Evolutionary conservation across 768 basidiomycete species (phyloP).

Genomic region (Hygrophoropsis aurantiaca): DNA sequence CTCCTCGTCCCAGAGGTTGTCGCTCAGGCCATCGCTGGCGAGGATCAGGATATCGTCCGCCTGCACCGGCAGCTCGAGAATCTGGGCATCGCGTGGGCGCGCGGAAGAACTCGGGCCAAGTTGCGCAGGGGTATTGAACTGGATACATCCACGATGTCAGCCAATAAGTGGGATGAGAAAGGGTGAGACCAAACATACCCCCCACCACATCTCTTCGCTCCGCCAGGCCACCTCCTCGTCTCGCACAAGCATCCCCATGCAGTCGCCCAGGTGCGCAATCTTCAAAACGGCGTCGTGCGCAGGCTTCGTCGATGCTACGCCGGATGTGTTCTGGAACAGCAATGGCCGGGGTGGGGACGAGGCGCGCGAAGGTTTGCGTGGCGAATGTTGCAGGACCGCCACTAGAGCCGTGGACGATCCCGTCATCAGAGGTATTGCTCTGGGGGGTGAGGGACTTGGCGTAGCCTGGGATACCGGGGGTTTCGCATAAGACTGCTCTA

Average conservation of each 20-base stretch:
- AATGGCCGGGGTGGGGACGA: conserved; percentile 18
- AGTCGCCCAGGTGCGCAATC: conserved; percentile 86
- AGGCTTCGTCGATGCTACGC: conserved; percentile 26
- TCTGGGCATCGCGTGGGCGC: conserved; percentile 64
- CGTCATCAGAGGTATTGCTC: conserved; percentile 43
- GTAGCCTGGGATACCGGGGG: conserved; percentile 9
- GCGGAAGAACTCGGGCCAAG: conserved; percentile 63
- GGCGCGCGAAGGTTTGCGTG: conserved; percentile 10
- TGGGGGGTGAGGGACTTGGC: conserved; percentile 20
- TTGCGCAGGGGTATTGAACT: conserved; percentile 67
- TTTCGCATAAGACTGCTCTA: conserved; percentile 2
- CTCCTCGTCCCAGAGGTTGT: conserved; percentile 89
- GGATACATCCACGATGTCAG: conserved; percentile 25
- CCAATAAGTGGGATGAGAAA: background rate
- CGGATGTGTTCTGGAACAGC: conserved; percentile 14
- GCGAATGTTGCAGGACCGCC: conserved; percentile 55
- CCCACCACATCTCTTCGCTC: conserved; percentile 93
- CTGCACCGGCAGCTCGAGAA: conserved; percentile 67
- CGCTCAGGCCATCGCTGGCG: conserved; percentile 77
- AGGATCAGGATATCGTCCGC: conserved; percentile 79
- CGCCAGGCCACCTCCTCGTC: conserved; percentile 80
- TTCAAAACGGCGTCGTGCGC: conserved; percentile 62
- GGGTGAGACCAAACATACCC: conserved; percentile 39
- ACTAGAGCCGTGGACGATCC: conserved; percentile 72
- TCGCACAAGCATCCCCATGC: conserved; percentile 84